Evolutionary conservation across 2,329 filamentous ascomycete species (phyloP).

Genomic region (Botrytis porri): DNA sequence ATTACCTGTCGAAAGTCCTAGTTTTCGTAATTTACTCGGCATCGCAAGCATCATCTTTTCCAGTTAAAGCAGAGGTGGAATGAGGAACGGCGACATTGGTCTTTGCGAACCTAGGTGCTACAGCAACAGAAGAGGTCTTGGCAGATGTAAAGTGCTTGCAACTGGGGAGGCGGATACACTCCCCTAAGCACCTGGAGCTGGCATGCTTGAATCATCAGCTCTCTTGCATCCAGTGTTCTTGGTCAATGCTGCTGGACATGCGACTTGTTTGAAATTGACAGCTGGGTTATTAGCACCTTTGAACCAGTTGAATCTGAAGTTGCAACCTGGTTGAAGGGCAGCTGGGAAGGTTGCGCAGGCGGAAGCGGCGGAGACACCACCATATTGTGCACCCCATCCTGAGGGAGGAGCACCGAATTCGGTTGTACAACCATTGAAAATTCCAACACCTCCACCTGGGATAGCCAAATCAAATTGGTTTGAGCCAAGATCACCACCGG

Average conservation of each 20-base stretch:
- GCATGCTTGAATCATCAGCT: slow-evolving; percentile 25
- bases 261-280: slow-evolving; percentile 47
- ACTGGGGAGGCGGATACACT: not conserved
- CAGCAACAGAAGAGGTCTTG: not conserved
- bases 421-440: slow-evolving; percentile 51
- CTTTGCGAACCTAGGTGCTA: not conserved
- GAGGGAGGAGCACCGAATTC: slow-evolving; percentile 46
- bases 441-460: slow-evolving; percentile 55
- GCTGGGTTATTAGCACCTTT: slow-evolving; percentile 47
- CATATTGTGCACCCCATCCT: slow-evolving; percentile 48
- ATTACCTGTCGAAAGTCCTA: not conserved
- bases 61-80: not conserved
- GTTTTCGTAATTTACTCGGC: not conserved
- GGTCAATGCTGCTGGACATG: slow-evolving; percentile 47
- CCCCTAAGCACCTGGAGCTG: slow-evolving; percentile 7
- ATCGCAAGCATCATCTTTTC: slow-evolving; percentile 1
- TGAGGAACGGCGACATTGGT: not conserved
- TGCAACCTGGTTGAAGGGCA: slow-evolving; percentile 46
- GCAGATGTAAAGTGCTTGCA: not conserved
- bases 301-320: slow-evolving; percentile 55
- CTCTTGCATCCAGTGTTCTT: slow-evolving; percentile 44
- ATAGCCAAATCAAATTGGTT: slow-evolving; percentile 59
- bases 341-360: slow-evolving; percentile 46
- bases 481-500: slow-evolving; percentile 52
- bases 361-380: slow-evolving; percentile 44